These are phyloP conservation scores for Hericium alpestre DNA, from an alignment of 768 basidiomycete genomes.

Conservation along the genomic window DNA sequence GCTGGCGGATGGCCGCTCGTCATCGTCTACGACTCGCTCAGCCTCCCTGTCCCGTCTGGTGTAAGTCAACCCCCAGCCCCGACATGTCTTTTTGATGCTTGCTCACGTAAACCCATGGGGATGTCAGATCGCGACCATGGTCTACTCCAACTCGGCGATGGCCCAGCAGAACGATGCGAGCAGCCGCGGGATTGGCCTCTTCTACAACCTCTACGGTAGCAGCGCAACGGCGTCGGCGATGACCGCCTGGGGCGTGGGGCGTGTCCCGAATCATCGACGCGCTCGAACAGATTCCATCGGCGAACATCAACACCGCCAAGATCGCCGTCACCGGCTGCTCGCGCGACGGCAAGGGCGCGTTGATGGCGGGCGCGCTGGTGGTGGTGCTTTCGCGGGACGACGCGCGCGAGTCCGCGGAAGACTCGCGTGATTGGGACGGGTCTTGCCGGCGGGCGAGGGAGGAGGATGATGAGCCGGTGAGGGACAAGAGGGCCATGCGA, in stretches of 20 bases:
- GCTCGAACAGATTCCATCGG: constrained; percentile 37
- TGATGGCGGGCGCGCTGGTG: constrained; percentile 51
- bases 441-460: constrained; percentile 8
- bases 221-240: constrained; percentile 38
- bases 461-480: neutral
- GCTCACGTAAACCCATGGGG: neutral
- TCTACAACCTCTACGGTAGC: constrained; percentile 45
- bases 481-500: constrained; percentile 27
- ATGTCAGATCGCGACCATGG: constrained; percentile 30
- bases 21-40: constrained; percentile 39
- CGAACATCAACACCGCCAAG: constrained; percentile 36
- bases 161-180: constrained; percentile 33
- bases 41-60: constrained; percentile 21
- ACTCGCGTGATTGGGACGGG: constrained; percentile 4
- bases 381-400: constrained; percentile 1
- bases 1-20: constrained; percentile 33
- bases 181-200: constrained; percentile 45
- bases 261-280: constrained; percentile 50
- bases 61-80: constrained; percentile 10
- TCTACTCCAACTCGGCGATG: constrained; percentile 44
- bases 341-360: constrained; percentile 50
- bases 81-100: neutral
- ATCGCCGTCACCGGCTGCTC: constrained; percentile 53
- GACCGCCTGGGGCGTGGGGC: constrained; percentile 58
- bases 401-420: constrained; percentile 2